Conservation (phyloP, 768 basidiomycete species). For the Leccinum obscurum region DNA sequence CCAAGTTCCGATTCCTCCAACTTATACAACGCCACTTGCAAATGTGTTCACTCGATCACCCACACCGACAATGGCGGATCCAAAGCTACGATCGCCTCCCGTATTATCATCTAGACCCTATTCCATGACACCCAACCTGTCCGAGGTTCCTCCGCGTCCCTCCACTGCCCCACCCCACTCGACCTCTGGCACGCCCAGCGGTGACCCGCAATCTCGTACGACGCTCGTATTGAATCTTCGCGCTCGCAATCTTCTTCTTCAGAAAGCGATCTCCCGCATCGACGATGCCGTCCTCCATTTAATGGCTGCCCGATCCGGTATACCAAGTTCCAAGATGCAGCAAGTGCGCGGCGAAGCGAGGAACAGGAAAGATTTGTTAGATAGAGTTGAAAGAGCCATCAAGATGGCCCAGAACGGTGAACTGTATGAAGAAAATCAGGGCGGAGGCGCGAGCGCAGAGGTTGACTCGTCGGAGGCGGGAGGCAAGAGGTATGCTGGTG, state of each 20-base stretch:
- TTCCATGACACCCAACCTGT: conserved; percentile 10
- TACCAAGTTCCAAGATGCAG: conserved; percentile 32
- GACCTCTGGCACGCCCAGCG: conserved; percentile 14
- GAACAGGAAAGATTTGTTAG: conserved; percentile 32
- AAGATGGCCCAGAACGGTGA: conserved; percentile 28
- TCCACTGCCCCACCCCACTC: conserved; percentile 31
- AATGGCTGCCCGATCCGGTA: conserved; percentile 34
- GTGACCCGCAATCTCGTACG: conserved; percentile 17
- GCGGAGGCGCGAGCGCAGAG: neutral
- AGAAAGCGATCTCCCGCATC: conserved; percentile 34
- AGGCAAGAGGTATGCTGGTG: conserved; percentile 18
- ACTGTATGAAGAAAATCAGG: conserved; percentile 9
- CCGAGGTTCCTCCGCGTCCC: conserved; percentile 24
- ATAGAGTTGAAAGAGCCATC: conserved; percentile 31
- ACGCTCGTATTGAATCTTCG: conserved; percentile 30
- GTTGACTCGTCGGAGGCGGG: neutral
- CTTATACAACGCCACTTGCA: conserved; percentile 10
- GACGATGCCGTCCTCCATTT: conserved; percentile 32
- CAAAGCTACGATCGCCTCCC: conserved; percentile 7
- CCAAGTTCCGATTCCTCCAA: conserved; percentile 11
- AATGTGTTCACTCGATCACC: conserved; percentile 21
- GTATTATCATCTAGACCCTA: conserved; percentile 5
- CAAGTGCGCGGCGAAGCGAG: conserved; percentile 32
- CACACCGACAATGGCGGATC: conserved; percentile 11
- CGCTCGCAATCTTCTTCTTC: conserved; percentile 32